phyloP scores from a whole-genome alignment of 495 filamentous ascomycete genomes.

The Penicillium canescens region DNA sequence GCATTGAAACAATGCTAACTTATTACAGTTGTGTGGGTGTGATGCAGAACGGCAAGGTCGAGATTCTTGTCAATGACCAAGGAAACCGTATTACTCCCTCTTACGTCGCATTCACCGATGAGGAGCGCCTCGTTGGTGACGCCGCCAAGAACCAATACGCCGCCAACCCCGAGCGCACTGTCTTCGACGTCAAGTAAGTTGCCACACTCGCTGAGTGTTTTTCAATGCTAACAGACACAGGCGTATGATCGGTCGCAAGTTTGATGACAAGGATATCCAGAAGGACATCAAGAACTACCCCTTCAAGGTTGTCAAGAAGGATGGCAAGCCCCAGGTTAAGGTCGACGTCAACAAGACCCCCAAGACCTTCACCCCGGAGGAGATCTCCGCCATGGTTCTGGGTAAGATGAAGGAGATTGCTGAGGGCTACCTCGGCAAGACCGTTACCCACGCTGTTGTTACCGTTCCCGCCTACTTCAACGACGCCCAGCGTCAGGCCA shows the following conservation, averaged over 20 bases:
- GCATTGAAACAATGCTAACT: slow-evolving; percentile 13
- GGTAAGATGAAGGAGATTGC: slow-evolving; percentile 98
- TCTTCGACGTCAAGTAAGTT: slow-evolving; percentile 92
- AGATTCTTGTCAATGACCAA: slow-evolving; percentile 96
- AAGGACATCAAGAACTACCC: slow-evolving; percentile 87
- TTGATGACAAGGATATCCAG: slow-evolving; percentile 81
- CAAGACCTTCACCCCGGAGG: slow-evolving; percentile 83
- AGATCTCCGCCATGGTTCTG: slow-evolving; percentile 84
- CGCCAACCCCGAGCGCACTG: slow-evolving; percentile 81
- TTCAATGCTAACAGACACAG: slow-evolving; percentile 43
- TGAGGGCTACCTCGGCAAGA: slow-evolving; percentile 89
- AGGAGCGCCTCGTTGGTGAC: slow-evolving; percentile 96
- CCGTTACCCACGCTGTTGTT: slow-evolving; percentile 94
- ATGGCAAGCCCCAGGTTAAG: slow-evolving; percentile 78
- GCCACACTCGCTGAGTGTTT: slow-evolving; percentile 4
- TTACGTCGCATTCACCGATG: slow-evolving; percentile 98
- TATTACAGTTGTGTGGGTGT: slow-evolving; percentile 79
- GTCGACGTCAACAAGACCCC: slow-evolving; percentile 72
- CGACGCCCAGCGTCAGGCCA: slow-evolving; percentile 96
- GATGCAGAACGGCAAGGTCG: slow-evolving; percentile 98
- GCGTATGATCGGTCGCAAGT: slow-evolving; percentile 90
- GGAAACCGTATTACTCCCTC: slow-evolving; percentile 99
- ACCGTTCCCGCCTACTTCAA: slow-evolving; percentile 99
- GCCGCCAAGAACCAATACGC: slow-evolving; percentile 99
- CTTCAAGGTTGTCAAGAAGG: slow-evolving; percentile 79